Evolutionary conservation across 495 filamentous ascomycete genomes (phyloP), one percentile per base, ranked within the genome.

Genomic region (Tricharina praecox): DNA sequence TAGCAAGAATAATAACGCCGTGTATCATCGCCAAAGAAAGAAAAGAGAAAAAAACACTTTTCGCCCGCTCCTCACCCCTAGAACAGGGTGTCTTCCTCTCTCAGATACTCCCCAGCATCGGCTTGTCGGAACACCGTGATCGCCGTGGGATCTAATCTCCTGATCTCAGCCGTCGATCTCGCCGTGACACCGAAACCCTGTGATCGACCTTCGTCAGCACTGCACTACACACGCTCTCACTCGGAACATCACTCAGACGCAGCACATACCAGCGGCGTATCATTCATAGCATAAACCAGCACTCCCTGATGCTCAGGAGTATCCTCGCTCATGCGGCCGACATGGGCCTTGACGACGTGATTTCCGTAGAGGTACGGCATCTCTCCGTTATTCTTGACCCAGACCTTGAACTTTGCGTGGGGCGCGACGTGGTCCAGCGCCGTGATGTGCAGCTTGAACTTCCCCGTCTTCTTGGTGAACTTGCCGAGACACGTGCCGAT

Each of bases 311-410:
- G 81, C 64, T 79, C 77, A 0, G 81, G 81, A 48, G 77, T 82
- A 66, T 95, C 88, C 53, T 95, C 85, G 19, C 74, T 79, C 75
- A 80, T 90, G 42, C 88, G 68, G 18, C 82, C 84, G 0, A 95
- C 75, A 65, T 97, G 90, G 18, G 92, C 90, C 66, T 93, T 93
- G 35, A 90, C 74, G 20, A 95, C 71, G 60, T 92, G 80, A 23
- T 80, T 78, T 24, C 86, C 90, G 64, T 97, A 97, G 11, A 93
- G 66, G 63, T 85, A 93, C 28, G 86, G 84, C 81, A 93, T 90
- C 63, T 85, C 85, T 38, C 92, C 90, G 66, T 99, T 99, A 19
- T 76, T 63, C 65, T 92, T 92, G 48, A 99, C 77, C 83, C 83
- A 95, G 45, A 94, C 73, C 72, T 94, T 94, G 63, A 90, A 85